Evolutionary conservation across 1,284 basidiomycete genomes (phyloP).

Genomic region (Mycena sp.): DNA sequence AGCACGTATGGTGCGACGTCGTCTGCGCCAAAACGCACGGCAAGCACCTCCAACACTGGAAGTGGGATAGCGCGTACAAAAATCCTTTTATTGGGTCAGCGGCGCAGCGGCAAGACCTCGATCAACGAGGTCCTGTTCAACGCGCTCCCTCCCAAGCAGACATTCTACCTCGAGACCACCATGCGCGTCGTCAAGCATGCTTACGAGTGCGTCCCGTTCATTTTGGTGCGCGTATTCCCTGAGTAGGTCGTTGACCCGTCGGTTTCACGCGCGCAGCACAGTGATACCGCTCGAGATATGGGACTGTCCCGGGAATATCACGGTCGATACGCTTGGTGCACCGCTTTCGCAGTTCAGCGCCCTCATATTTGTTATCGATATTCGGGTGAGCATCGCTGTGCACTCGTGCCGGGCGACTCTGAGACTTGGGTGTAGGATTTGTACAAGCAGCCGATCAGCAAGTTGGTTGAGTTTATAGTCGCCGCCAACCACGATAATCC

Average conservation of each 20-base stretch:
- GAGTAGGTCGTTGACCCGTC: background rate
- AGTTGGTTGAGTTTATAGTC: constrained; percentile 81
- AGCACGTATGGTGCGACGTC: constrained; percentile 15
- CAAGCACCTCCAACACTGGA: background rate
- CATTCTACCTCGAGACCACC: constrained; percentile 92
- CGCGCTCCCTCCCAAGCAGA: constrained; percentile 84
- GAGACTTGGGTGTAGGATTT: constrained; percentile 56
- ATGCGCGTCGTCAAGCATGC: constrained; percentile 79
- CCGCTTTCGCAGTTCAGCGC: constrained; percentile 81
- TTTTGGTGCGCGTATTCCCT: background rate
- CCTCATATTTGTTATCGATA: constrained; percentile 96
- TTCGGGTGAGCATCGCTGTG: constrained; percentile 69
- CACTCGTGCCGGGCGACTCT: background rate
- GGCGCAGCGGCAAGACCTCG: constrained; percentile 94
- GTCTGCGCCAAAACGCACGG: constrained; percentile 11
- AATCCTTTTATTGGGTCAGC: constrained; percentile 82
- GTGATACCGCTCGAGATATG: constrained; percentile 94
- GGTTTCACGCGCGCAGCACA: constrained; percentile 63
- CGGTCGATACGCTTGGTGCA: constrained; percentile 77
- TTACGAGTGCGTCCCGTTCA: constrained; percentile 75
- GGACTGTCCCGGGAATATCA: constrained; percentile 92
- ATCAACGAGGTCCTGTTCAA: constrained; percentile 94
- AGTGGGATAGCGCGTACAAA: constrained; percentile 59
- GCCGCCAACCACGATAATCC: constrained; percentile 82
- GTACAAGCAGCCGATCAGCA: constrained; percentile 81